Base-by-base conservation (phyloP, 495 filamentous ascomycete species). In the Haplographium delicatum region DNA sequence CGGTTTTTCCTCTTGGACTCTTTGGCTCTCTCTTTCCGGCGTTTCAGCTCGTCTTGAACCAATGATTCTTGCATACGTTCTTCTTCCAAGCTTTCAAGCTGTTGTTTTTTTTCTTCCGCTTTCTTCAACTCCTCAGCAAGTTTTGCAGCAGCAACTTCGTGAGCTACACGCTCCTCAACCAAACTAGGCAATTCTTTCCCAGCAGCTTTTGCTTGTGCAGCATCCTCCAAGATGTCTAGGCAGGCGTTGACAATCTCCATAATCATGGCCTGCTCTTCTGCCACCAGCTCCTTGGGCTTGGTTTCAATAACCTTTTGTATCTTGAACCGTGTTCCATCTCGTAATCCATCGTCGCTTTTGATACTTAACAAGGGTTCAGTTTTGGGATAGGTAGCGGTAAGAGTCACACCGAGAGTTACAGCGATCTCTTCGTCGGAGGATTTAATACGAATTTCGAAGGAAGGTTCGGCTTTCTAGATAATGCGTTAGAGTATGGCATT, bases 341-440 rank as follows among this genome's bases (percentile, higher is more conserved):
- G 80, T 40, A 94, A 65, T 20, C 75, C 70, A 25, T 67, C 65
- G 26, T 80, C 74, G 47, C 83, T 72, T 41, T 83, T 82, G n/a
- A 95, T 60, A 7, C 73, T 80, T 4, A 98, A 63, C 25, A 86
- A 72, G 2, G 93, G 93, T 3, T 78, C 65, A 13, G 89, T 86
- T 65, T 91, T 96, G 6, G 94, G 94, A 66, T 98, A 98, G 0
- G 93, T 96, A 10, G 91, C 84, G 9, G 88, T 90, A 22, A 98
- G 63, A 26, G 85, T 82, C 28, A 93, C 86, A 44, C 33, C 16
- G 26, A 95, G 66, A 1, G 76, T 78, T 8, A 89, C 68, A 13
- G 68, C 67, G 24, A 83, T 71, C 8, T 87, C 81, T 25, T 81
- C 74, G 47, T 91, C 84, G 1, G 76, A 75, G 8, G 89, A 76